Evolutionary conservation across 768 basidiomycete genomes (phyloP), one percentile per base, ranked within the genome.

Genomic region (Termitomyces sp.): DNA sequence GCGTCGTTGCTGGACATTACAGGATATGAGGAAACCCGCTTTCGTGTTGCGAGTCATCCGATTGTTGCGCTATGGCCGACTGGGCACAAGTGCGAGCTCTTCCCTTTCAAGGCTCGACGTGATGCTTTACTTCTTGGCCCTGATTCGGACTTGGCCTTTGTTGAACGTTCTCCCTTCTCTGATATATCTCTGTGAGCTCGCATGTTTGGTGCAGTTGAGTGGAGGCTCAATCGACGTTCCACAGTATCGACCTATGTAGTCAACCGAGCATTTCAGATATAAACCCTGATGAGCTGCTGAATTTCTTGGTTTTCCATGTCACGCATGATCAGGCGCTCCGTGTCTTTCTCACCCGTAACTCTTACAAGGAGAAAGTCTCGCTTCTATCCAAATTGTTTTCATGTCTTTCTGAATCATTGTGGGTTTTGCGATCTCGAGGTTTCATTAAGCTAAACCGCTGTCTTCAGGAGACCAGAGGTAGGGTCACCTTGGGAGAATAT

Each of bases 251-350:
- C 22, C 27, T 63, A 37, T 63, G 63, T 54, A 24, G 57, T 31
- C 63, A 56, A 31, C 63, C 60, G 22, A 56, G 57, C n/a, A 45
- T 63, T 24, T 61, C 60, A 27, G 55, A 45, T 11, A 55, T 63
- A 2, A 51, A 54, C 4, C 20, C 60, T 1, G 46, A 58, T 8
- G 46, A 65, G 31, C 41, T 65, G 6, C 16, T 65, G 37, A n/a
- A 45, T 18, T 58, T 47, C 2, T 33, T 65, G 20, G 55, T 45
- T 18, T 58, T 59, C 12, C 30, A 62, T 37, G 54, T 62, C 18
- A 66, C 63, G 6, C 44, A 64, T 54, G 56, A 61, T 45, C 65
- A 66, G 31, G 57, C 61, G 4, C 22, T 62, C n/a, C 58, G 63
- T 6, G 58, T 64, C 16, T 66, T 60, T 48, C 60, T 64, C 31